Base-by-base conservation (phyloP, 345 rosid species). In the Populus ilicifolia region DNA sequence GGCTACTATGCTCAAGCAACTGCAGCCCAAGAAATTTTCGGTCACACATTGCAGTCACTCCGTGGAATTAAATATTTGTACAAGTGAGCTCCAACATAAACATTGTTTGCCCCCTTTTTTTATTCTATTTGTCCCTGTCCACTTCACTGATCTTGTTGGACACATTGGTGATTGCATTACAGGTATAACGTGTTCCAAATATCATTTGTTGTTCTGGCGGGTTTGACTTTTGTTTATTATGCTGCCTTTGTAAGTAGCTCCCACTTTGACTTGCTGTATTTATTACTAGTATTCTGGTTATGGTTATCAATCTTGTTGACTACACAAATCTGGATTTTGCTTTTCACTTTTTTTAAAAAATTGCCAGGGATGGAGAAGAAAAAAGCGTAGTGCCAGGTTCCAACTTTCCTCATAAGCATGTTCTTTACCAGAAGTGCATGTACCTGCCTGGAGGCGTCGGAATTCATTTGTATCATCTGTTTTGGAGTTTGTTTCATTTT, bases 1-100 rank as follows among this genome's bases (percentile, higher is more conserved):
- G 99, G 93, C 81, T 96, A 92, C 83, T 96, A 92, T 77, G 98
- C 98, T 67, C 98, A 92, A 90, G 99, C 99, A 78, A 96, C 98
- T 2, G 98, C 99, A 68, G 99, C 98, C 0, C 99, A 96, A 69
- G 98, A 96, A 86, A 96, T 96, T 75, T 96, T 94, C 65, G 98
- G 98, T 69, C 99, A 92, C 89, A 96, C 99, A 1, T 87, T 96
- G 87, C 92, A 94, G 88, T 96, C 98, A 72, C 99, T 94, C 70
- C 87, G 97, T 17, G 99, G 98, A 85, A 94, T 96, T 64, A 94
- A 88, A 83, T 94, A 94, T 80, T 80, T 94, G 70, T 94, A 91
- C 94, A 94, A 94, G 97, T 96, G 89, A 90, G 97, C 84, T 27
- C 44, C 25, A 0, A 16, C 62, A 43, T 62, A 8, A 27, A 71